Conservation (phyloP, 176 grass and related monocot species). For the Saccharum spontaneum region DNA sequence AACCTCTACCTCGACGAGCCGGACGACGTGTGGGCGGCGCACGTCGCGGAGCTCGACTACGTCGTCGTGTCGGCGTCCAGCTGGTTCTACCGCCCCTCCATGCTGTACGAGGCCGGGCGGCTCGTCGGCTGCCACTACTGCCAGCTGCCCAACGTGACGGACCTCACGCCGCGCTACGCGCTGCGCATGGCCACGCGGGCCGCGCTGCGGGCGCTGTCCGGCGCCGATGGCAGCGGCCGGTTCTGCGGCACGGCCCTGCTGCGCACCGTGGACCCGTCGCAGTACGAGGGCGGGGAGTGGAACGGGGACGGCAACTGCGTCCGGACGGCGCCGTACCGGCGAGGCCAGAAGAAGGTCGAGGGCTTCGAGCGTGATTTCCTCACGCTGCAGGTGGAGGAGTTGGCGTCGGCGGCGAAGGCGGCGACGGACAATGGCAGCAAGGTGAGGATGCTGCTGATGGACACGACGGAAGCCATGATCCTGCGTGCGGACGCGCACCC, state of each 20-base stretch:
- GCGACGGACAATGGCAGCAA: background rate
- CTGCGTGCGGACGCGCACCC: slow-evolving; percentile 69
- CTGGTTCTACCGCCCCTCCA: slow-evolving; percentile 62
- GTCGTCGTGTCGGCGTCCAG: slow-evolving; percentile 57
- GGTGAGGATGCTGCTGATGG: slow-evolving; percentile 47
- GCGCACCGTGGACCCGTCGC: slow-evolving; percentile 54
- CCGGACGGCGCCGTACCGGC: slow-evolving; percentile 37
- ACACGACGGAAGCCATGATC: slow-evolving; percentile 59
- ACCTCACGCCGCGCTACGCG: slow-evolving; percentile 49
- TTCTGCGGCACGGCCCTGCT: slow-evolving; percentile 37
- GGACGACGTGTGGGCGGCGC: slow-evolving; percentile 30
- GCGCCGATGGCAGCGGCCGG: background rate
- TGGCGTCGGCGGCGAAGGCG: slow-evolving; percentile 14
- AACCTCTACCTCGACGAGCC: slow-evolving; percentile 64
- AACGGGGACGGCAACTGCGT: slow-evolving; percentile 55
- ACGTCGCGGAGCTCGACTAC: slow-evolving; percentile 40
- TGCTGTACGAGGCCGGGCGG: slow-evolving; percentile 40
- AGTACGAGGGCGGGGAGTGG: slow-evolving; percentile 72
- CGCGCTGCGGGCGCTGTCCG: slow-evolving; percentile 17
- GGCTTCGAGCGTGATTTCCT: slow-evolving; percentile 35
- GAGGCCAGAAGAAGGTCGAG: slow-evolving; percentile 32
- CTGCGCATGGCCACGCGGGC: slow-evolving; percentile 48
- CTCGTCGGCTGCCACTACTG: slow-evolving; percentile 55
- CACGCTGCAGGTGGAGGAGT: slow-evolving; percentile 45
- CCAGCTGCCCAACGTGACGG: slow-evolving; percentile 33